Evolutionary conservation across 306 rosid species (phyloP).

Genomic region (Lathyrus sativus): DNA sequence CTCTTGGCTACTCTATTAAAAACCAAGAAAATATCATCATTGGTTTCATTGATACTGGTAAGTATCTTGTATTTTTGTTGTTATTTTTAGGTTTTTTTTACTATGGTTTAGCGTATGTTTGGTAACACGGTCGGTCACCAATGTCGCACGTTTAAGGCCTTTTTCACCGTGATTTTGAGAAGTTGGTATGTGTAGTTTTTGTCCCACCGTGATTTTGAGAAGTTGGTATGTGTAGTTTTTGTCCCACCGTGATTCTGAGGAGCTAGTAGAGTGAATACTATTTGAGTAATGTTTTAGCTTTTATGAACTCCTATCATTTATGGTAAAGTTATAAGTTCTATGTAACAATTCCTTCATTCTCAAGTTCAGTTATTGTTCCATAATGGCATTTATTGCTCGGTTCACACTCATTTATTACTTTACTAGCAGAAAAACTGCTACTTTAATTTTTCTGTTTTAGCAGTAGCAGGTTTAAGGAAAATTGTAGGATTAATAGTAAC

Average conservation of each 20-base stretch:
- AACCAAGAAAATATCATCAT: conserved; percentile 80
- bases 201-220: no score
- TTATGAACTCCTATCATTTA: conserved; percentile 12
- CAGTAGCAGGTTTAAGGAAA: conserved; percentile 29
- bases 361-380: conserved; percentile 5
- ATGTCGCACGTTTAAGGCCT: no score
- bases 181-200: no score
- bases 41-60: conserved; percentile 87
- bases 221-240: no score
- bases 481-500: conserved; percentile 25
- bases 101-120: no score
- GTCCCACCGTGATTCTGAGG: no score
- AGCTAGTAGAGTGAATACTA: no score
- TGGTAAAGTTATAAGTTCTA: conserved; percentile 30
- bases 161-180: no score
- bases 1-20: conserved; percentile 63
- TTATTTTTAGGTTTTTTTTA: no score
- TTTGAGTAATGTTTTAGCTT: conserved; percentile 6
- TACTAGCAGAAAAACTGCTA: conserved; percentile 24
- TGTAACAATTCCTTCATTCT: conserved; percentile 3
- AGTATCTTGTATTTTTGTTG: conserved; percentile 17
- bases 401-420: conserved; percentile 44
- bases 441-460: conserved; percentile 32
- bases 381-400: conserved; percentile 38
- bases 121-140: no score